These are phyloP conservation scores for Filobasidium floriforme DNA, from an alignment of 768 basidiomycete genomes.

Conservation along the genomic window DNA sequence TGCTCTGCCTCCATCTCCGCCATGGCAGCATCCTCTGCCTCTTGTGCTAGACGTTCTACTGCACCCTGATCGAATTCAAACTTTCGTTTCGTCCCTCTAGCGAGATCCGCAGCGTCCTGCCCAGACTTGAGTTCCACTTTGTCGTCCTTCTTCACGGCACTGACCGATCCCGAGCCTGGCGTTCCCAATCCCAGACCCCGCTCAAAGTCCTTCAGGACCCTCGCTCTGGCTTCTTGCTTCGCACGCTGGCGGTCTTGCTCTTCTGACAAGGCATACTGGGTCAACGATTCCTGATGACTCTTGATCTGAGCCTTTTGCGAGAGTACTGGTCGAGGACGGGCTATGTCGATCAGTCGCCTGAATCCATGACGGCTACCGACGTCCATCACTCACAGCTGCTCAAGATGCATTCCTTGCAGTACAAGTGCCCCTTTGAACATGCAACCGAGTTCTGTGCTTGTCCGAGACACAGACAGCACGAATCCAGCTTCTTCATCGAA, in stretches of 20 bases:
- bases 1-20: constrained; percentile 71
- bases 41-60: constrained; percentile 62
- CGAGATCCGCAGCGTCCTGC: constrained; percentile 25
- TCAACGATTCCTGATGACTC: constrained; percentile 72
- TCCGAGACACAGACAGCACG: constrained; percentile 80
- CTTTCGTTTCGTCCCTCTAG: constrained; percentile 65
- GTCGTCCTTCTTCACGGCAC: constrained; percentile 13
- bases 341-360: neutral
- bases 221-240: constrained; percentile 68
- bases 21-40: constrained; percentile 83
- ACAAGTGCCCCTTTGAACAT: constrained; percentile 79
- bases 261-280: constrained; percentile 66
- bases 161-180: constrained; percentile 4
- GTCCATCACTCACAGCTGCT: constrained; percentile 51
- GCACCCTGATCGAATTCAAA: constrained; percentile 70
- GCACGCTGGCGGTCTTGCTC: constrained; percentile 68
- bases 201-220: constrained; percentile 85
- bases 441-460: constrained; percentile 73
- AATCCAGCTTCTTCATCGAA: constrained; percentile 84
- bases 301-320: constrained; percentile 86
- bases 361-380: neutral
- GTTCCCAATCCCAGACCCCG: constrained; percentile 56
- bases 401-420: constrained; percentile 91
- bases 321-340: constrained; percentile 24
- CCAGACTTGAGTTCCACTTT: constrained; percentile 39